A percentile compares a stretch with the other conserved stretches of the same genome.
Conservation (phyloP, 1,139 yeast species). For the Nakaseomyces glabratus region DNA sequence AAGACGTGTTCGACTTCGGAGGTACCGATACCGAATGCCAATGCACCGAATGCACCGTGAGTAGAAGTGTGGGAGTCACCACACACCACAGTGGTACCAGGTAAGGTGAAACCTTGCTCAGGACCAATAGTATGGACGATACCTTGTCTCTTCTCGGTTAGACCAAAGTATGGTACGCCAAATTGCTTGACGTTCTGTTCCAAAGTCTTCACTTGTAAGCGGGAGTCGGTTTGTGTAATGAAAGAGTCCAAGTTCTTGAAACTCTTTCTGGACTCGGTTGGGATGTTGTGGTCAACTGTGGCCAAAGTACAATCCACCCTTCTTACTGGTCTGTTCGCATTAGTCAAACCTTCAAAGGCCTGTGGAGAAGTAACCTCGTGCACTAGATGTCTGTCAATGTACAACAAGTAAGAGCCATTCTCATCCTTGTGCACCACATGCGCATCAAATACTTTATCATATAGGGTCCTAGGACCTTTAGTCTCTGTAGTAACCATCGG, state of each 20-base stretch:
- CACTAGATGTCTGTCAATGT: constrained; percentile 91
- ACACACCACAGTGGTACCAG: constrained; percentile 97
- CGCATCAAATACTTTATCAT: constrained; percentile 93
- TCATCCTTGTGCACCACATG: constrained; percentile 87
- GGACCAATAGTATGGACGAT: constrained; percentile 98
- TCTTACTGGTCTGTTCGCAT: constrained; percentile 82
- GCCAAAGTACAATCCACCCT: constrained; percentile 93
- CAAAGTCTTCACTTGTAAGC: constrained; percentile 82
- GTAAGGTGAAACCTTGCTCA: constrained; percentile 95
- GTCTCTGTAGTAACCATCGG: constrained; percentile 23
- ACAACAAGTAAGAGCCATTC: constrained; percentile 70
- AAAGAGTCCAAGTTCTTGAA: constrained; percentile 72
- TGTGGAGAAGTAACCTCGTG: constrained; percentile 99
- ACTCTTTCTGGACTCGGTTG: constrained; percentile 72
- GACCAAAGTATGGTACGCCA: constrained; percentile 84
- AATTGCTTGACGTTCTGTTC: constrained; percentile 89
- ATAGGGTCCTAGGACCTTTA: constrained; percentile 58
- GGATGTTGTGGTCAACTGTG: constrained; percentile 96
- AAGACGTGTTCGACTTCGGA: constrained; percentile 97
- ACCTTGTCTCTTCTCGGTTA: constrained; percentile 91
- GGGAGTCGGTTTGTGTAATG: constrained; percentile 83
- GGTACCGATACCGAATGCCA: constrained; percentile 98
- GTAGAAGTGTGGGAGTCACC: constrained; percentile 98
- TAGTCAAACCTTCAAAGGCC: constrained; percentile 89
- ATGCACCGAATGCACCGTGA: constrained; percentile 97